Base-by-base conservation (phyloP, 805 yeast genomes). In the Nakazawaea ambrosiae region DNA sequence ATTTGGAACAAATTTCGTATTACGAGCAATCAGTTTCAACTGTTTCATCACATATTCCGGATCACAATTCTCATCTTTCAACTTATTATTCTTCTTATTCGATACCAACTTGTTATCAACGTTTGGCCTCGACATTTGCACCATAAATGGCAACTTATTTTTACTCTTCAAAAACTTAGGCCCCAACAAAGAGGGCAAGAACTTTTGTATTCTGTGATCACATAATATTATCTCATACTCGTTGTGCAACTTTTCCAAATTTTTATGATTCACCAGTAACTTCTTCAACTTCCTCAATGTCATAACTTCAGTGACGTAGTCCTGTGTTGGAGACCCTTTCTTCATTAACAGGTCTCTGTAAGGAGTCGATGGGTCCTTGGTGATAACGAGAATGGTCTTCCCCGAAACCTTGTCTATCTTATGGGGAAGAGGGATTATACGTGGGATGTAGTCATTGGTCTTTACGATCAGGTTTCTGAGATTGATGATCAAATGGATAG, bases 321-420 rank as follows among this genome's bases (percentile, higher is more conserved):
- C 83, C 37, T 77, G 75, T 0, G 88, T 78, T 2, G 71, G 66
- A 1, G 75, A 62, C 14, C 66, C 74, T 40, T 68, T 67, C 20
- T 58, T 60, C 5, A 66, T 61, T 4, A 83, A 53, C 4, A 68
- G 64, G 9, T 62, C 63, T 25, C 77, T 63, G 48, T 75, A 83
- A 5, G 66, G 63, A 4, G 71, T 62, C 4, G 80, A 72, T 1
- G 90, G 89, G 50, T 85, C 92, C 45, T 81, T 83, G 7, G 90
- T 81, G 11, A 86, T 67, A 15, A 86, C 61, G 4, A 83, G 52
- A 4, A 82, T 68, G 17, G 75, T 61, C 34, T 70, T 61, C 16
- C 70, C 69, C 16, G 68, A 67, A 2, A 74, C 53, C 39, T 64
- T 66, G 36, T 68, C 70, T 39, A 81, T 54, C 44, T 72, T 68